These are phyloP conservation scores for Calocera cornea DNA, from an alignment of 768 basidiomycete genomes.

Conservation along the genomic window DNA sequence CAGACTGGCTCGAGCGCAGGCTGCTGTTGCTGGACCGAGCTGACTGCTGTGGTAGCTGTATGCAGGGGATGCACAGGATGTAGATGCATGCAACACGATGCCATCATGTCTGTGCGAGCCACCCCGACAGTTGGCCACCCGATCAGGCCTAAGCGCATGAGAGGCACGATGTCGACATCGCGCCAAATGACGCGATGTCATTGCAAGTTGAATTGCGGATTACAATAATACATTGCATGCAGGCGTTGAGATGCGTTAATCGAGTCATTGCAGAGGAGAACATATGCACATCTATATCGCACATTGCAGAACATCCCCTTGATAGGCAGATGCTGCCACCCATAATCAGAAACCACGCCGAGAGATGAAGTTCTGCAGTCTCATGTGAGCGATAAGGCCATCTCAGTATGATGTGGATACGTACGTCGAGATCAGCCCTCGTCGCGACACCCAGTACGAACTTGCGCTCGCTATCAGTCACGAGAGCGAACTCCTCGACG, in stretches of 20 bases:
- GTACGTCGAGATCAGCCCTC: conserved; percentile 49
- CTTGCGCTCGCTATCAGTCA: conserved; percentile 69
- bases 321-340: not conserved
- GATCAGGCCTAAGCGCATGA: too few relatives aligned
- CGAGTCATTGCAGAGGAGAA: not conserved
- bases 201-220: not conserved
- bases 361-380: conserved; percentile 33
- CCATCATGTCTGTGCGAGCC: not conserved
- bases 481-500: conserved; percentile 60
- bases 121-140: too few relatives aligned
- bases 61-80: not conserved
- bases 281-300: not conserved
- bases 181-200: not conserved
- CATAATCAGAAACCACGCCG: conserved; percentile 30
- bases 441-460: conserved; percentile 77
- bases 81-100: not conserved
- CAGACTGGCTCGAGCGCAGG: not conserved
- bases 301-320: not conserved
- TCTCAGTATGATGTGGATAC: not conserved
- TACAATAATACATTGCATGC: not conserved
- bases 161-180: not conserved
- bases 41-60: not conserved
- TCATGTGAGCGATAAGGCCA: not conserved
- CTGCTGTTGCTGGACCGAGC: not conserved
- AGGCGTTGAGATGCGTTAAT: not conserved